Evolutionary conservation across 2,329 filamentous ascomycete species (phyloP).

Genomic region (Amauroascus niger): DNA sequence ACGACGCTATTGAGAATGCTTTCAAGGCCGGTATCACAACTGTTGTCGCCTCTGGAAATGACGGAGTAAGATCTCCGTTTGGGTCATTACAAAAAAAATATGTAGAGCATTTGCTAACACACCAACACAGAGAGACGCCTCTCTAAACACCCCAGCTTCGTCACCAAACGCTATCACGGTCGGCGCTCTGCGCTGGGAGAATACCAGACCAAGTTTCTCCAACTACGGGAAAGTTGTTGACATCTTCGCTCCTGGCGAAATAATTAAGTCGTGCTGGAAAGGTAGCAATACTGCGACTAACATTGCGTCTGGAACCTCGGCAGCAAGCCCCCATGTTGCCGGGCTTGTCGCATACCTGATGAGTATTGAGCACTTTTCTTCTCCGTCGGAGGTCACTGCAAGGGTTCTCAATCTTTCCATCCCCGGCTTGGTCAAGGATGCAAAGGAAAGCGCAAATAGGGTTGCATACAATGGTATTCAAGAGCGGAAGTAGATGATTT

Average conservation of each 20-base stretch:
- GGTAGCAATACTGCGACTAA: constrained; percentile 37
- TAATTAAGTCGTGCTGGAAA: constrained; percentile 44
- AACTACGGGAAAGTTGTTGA: constrained; percentile 42
- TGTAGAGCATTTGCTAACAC: not conserved
- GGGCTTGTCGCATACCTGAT: constrained; percentile 47
- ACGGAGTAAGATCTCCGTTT: constrained; percentile 5
- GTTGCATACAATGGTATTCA: constrained; percentile 13
- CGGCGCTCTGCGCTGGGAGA: constrained; percentile 29
- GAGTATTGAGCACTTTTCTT: constrained; percentile 8
- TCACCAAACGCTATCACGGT: constrained; percentile 33
- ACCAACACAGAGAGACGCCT: constrained; percentile 21
- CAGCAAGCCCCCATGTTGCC: constrained; percentile 39
- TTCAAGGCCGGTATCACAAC: constrained; percentile 13
- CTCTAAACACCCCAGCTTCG: constrained; percentile 32
- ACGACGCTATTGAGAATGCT: constrained; percentile 10
- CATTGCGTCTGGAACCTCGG: constrained; percentile 30
- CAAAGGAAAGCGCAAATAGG: constrained; percentile 9
- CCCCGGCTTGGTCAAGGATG: constrained; percentile 10
- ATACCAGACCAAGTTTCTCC: constrained; percentile 30
- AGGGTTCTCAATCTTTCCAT: constrained; percentile 10
- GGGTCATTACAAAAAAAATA: not conserved
- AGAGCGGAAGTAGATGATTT: constrained; percentile 3
- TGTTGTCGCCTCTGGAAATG: constrained; percentile 12
- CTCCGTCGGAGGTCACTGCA: constrained; percentile 8
- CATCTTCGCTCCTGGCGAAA: constrained; percentile 48